phyloP scores from a whole-genome alignment of 805 yeast species.

The Ogataea philodendri region DNA sequence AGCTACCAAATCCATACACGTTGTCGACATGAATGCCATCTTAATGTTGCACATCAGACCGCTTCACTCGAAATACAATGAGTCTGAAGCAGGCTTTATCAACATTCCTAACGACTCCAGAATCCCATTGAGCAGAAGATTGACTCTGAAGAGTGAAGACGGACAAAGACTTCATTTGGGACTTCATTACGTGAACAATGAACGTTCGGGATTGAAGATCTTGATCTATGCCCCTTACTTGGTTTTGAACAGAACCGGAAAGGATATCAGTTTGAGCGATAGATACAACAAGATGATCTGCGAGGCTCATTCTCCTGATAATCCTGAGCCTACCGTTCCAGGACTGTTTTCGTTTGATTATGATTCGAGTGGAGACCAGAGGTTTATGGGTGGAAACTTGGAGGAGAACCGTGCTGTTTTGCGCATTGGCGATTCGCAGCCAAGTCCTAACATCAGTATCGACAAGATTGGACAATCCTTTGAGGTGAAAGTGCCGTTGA shows the following conservation, averaged over 20 bases:
- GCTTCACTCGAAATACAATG: conserved; percentile 54
- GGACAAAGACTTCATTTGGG: conserved; percentile 67
- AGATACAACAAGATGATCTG: conserved; percentile 51
- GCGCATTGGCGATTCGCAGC: conserved; percentile 62
- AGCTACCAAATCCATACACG: conserved; percentile 70
- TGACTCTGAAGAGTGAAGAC: conserved; percentile 54
- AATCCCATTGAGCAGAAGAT: conserved; percentile 36
- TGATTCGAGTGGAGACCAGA: conserved; percentile 38
- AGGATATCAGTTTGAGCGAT: conserved; percentile 58
- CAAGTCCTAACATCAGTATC: conserved; percentile 75
- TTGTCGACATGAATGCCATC: conserved; percentile 69
- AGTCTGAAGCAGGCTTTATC: conserved; percentile 74
- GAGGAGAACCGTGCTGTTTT: conserved; percentile 65
- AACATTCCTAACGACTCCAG: conserved; percentile 43
- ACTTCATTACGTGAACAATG: conserved; percentile 58
- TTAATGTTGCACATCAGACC: conserved; percentile 71
- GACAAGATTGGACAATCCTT: conserved; percentile 86
- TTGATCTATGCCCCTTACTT: conserved; percentile 83
- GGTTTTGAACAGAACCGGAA: conserved; percentile 76
- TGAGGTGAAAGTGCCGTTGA: conserved; percentile 48
- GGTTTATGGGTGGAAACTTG: conserved; percentile 30
- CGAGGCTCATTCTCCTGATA: conserved; percentile 27
- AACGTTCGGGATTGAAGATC: conserved; percentile 58
- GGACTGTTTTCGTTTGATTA: conserved; percentile 82
- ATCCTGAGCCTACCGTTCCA: conserved; percentile 45